Base-by-base conservation (phyloP, 768 basidiomycete species). In the Trametes sanguinea region DNA sequence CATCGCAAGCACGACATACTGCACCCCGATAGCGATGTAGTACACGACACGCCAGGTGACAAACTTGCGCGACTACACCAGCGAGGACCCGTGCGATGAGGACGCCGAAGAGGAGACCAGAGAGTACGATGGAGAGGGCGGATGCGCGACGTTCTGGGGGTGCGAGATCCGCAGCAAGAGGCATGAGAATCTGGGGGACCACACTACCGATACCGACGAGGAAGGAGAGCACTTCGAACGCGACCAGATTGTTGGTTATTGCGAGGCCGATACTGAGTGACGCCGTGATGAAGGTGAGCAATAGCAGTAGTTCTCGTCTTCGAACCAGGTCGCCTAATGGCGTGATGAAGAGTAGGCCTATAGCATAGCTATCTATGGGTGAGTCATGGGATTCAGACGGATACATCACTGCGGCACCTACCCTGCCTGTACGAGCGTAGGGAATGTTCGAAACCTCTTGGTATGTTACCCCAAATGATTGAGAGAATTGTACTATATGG, bases 311-410 rank as follows among this genome's bases (percentile, higher is more conserved):
- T 46, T 85, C 87, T 11, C 94, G 80, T 39, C 93, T 78, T 17
- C 89, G 87, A 32, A 93, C 81, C 22, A 95, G 81, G 71, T 96
- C 94, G 7, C 94, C 94, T 0, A 93, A 77, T 1, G 94, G 94
- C 0, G 89, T 83, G 56, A 95, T 84, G 44, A 94, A 73, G 2
- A 94, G 72, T 3, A 70, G 62, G 8, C 73, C 73, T 35, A 67
- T 51, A 22, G 68, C 72, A 60, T 73, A 74, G 17, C 73, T 74
- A n/a, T 11, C 29, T 9, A n/a, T 14, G 8, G 46, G 6, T 35
- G 14, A 48, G 1, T 22, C 1, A 22, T 22, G 22, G 22, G 32
- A 14, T 32, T 57, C 57, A 29, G 63, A 29, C 14, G 50, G 44
- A 8, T 37, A 37, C 11, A 11, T 37, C 6, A 37, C 6, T 11